Base-by-base conservation (phyloP, 192 early-diverging fungal genomes). In the Coemansia sp. region DNA sequence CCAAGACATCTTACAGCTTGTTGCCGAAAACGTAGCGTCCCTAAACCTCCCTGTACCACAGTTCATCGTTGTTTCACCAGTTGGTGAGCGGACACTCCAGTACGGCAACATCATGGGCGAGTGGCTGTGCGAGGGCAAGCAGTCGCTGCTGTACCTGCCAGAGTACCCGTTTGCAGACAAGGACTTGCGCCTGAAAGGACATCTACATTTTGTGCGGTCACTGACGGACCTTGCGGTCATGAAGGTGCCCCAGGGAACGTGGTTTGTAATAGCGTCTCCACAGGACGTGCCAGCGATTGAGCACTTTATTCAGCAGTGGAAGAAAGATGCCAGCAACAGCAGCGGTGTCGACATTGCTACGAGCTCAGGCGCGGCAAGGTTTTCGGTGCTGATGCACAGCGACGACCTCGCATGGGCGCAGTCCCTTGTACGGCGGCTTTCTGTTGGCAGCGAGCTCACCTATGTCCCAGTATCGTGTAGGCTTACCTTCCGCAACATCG, bases 21-120 rank as follows among this genome's bases (percentile, higher is more conserved):
- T 92, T 18, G 77, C 84, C 7, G 68, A 87, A 35, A 81, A 86
- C 21, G 53, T 90, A 13, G 65, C 68, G n/a, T 70, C 83, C 7
- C 70, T 85, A 59, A 89, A 87, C 8, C 76, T 90, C 30, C 66
- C 82, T 12, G 74, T 87, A 37, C 79, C 88, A 8, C 88, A 88
- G 21, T 84, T 93, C 23, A 85, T 90, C 52, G 80, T 92, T 58
- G 79, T 91, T 4, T 91, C 88, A 5, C 90, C 92, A 0, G 83
- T 93, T 8, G 92, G 91, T 2, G 86, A 93, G 49, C 86, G 84
- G 33, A 87, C 90, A 1, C 73, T 95, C 10, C 86, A 92, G 66
- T 88, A 90, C 72, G 89, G 91, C 21, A 92, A 89, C 69, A 93
- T 95, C 59, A 84, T 87, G 69, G 90, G 90, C 20, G 91, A 95